Evolutionary conservation across 148 eudicot species (phyloP).

Genomic region (Camellia sinensis): DNA sequence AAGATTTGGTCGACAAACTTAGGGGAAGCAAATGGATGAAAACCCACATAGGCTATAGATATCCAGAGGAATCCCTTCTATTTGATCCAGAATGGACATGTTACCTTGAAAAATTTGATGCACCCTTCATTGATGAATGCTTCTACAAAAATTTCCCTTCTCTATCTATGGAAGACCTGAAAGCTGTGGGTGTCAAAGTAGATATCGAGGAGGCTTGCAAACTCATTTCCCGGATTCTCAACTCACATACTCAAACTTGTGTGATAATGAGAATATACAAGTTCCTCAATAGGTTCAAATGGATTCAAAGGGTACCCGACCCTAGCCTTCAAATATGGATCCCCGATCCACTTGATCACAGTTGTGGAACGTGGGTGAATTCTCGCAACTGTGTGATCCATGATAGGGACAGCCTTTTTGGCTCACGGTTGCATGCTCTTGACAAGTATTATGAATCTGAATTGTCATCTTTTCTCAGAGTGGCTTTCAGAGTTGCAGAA

Average conservation of each 20-base stretch:
- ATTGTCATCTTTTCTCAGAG: neutral
- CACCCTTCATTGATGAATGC: conserved; percentile 13
- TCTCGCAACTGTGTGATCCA: conserved; percentile 11
- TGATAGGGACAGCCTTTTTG: conserved; percentile 16
- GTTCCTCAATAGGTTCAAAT: conserved; percentile 8
- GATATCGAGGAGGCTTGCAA: conserved; percentile 12
- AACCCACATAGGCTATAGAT: conserved; percentile 24
- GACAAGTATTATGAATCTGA: conserved; percentile 14
- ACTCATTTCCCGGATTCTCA: neutral
- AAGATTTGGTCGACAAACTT: conserved; percentile 11
- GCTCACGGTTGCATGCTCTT: conserved; percentile 16
- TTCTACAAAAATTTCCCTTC: conserved; percentile 13
- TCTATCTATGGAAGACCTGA: conserved; percentile 2
- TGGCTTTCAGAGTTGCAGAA: neutral
- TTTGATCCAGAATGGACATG: conserved; percentile 17
- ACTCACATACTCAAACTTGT: conserved; percentile 10
- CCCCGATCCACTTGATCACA: conserved; percentile 5
- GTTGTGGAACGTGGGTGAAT: conserved; percentile 8
- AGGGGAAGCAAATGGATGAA: conserved; percentile 22
- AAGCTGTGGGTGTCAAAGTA: conserved; percentile 11
- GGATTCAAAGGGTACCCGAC: neutral
- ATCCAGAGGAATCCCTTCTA: conserved; percentile 17
- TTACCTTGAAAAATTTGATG: conserved; percentile 11
- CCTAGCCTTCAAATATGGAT: conserved; percentile 1
- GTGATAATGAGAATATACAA: conserved; percentile 12